Base-by-base conservation (phyloP, 2,329 filamentous ascomycete genomes). In the Monilinia fructicola region DNA sequence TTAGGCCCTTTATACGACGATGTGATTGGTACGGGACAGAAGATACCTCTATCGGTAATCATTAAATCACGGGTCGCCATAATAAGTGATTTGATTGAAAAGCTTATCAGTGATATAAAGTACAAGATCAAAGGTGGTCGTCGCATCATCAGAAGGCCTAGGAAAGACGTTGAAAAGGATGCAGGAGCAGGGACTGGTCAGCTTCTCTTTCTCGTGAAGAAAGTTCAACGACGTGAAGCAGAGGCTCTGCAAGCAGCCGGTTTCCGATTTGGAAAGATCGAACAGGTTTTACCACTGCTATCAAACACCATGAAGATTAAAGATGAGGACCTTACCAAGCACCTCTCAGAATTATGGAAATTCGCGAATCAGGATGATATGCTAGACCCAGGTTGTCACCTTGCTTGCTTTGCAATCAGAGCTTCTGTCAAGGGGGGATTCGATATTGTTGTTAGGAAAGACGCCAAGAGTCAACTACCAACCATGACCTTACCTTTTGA, bases 121-220 rank as follows among this genome's bases (percentile, higher is more conserved):
- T 42, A 58, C n/a, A 66, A 66, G 10, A 61, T 66, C 10, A 61
- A 65, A 42, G 58, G 65, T 40, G 65, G 65, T 21, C 56, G 59
- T 14, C 38, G 50, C 6, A 14, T 3, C 5, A 63, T 66, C 28
- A 66, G 42, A 18, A 55, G 58, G 40, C 65, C 65, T 11, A 54
- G 58, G 16, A 63, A 63, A 42, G 59, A 63, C 10, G 5, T 63
- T 9, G 65, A 66, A 31, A 62, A 63, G 9, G 59, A 63, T 50
- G 58, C 65, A 35, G 65, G 50, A 35, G 12, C 52, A 46, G 56
- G 58, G 14, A 63, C 65, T 14, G 65, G 65, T 6, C 91, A 93
- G 64, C 82, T 96, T 55, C 85, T 97, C 76, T 93, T 96, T 72
- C 83, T 96, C 12, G 89, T 93, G 7, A 89, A 88, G 14, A 83